These are phyloP conservation scores for Colletotrichum sp. DNA, from an alignment of 2,329 filamentous ascomycete species.

Conservation along the genomic window DNA sequence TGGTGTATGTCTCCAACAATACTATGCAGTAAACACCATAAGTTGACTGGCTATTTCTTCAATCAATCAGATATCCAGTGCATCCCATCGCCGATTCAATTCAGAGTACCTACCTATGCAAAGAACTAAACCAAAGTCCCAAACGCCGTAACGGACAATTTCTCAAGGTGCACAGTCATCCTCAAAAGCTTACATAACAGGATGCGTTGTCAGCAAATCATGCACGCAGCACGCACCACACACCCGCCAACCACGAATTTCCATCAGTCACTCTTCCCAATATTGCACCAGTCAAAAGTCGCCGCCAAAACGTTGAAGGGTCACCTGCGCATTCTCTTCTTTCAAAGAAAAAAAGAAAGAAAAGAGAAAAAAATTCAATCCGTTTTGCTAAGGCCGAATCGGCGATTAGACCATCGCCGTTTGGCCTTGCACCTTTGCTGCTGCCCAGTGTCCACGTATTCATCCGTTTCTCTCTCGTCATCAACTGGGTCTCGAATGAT, in stretches of 20 bases:
- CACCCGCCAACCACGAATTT: not conserved
- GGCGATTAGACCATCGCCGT: not conserved
- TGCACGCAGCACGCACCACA: not conserved
- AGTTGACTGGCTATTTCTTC: not conserved
- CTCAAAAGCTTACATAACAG: not conserved
- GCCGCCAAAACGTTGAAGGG: not conserved
- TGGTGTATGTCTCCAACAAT: not conserved
- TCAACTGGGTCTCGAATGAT: not conserved
- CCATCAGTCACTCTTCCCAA: not conserved
- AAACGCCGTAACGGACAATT: not conserved
- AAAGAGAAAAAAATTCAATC: not conserved
- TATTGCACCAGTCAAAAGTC: not conserved
- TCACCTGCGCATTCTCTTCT: not conserved
- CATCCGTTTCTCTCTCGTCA: constrained; percentile 1
- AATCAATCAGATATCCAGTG: not conserved
- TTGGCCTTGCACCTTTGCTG: not conserved
- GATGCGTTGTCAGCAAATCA: not conserved
- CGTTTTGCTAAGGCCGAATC: not conserved
- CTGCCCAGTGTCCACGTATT: not conserved
- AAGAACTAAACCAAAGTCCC: not conserved
- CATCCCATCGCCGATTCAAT: not conserved
- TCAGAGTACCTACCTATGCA: not conserved
- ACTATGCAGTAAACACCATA: too few species aligned
- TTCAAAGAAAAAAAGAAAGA: not conserved
- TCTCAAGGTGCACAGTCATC: not conserved